A percentile compares a stretch with the other conserved stretches of the same genome.
Conservation (phyloP, 106 monocot genomes). For the Dioscorea alata region DNA sequence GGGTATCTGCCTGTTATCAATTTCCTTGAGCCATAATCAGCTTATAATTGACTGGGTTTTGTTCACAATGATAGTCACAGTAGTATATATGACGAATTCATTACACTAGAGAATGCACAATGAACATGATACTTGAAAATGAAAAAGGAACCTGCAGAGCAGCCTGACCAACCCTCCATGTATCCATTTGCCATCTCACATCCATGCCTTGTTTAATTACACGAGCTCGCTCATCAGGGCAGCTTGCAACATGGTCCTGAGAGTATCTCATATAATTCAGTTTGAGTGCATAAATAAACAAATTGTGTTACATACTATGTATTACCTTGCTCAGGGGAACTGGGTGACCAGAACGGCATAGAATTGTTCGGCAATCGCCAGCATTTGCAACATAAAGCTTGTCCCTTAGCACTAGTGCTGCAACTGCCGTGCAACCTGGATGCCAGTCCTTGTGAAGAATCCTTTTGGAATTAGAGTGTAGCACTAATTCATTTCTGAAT, state of each 20-base stretch:
- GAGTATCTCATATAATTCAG: no score
- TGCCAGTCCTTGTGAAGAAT: conserved; percentile 68
- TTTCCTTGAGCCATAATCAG: no score
- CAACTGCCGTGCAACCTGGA: conserved; percentile 93
- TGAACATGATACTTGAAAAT: neutral
- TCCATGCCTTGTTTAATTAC: conserved; percentile 65
- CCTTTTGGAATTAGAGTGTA: conserved; percentile 46
- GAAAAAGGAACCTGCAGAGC: conserved; percentile 71
- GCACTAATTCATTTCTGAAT: conserved; percentile 61
- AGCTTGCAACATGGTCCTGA: conserved; percentile 95
- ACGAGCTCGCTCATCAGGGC: conserved; percentile 64
- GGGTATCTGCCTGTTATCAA: no score
- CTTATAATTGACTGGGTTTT: no score
- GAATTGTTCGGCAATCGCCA: conserved; percentile 91
- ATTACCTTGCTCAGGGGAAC: conserved; percentile 71
- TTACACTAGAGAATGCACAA: no score
- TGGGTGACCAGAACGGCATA: conserved; percentile 64
- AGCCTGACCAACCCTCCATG: conserved; percentile 92
- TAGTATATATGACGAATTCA: no score
- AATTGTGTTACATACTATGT: no score
- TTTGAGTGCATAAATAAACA: no score
- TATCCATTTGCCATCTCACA: conserved; percentile 93
- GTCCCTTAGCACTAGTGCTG: conserved; percentile 56
- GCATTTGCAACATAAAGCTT: conserved; percentile 93
- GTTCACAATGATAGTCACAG: no score